Evolutionary conservation across 441 rosid species (phyloP).

Genomic region (Adansonia rubrostipa): DNA sequence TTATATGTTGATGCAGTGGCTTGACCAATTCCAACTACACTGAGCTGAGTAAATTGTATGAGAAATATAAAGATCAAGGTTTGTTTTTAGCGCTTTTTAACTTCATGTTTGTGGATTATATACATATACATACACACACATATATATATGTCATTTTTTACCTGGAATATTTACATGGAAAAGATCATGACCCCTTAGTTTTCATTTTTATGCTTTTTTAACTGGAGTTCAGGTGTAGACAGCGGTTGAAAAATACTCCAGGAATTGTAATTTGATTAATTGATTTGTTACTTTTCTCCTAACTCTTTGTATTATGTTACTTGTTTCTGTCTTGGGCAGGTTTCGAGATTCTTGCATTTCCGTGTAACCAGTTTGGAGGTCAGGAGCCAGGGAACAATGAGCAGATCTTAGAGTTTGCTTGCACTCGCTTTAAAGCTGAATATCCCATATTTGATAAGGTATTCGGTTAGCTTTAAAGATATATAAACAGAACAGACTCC

Average conservation of each 20-base stretch:
- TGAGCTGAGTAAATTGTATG: constrained; percentile 62
- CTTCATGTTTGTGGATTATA: background rate
- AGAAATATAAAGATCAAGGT: constrained; percentile 64
- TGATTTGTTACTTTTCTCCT: background rate
- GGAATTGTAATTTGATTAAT: background rate
- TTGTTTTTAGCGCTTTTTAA: constrained; percentile 7
- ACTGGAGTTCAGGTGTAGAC: background rate
- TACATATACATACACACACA: background rate
- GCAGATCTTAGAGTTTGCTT: constrained; percentile 64
- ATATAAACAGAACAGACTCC: no score
- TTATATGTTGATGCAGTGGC: constrained; percentile 51
- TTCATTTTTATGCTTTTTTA: background rate
- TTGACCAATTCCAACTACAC: constrained; percentile 77
- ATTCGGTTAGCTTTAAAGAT: background rate
- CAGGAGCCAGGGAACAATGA: constrained; percentile 77
- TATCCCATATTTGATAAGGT: constrained; percentile 79
- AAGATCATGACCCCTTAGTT: background rate
- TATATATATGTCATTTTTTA: background rate
- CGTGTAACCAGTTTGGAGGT: constrained; percentile 72
- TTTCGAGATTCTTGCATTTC: constrained; percentile 78
- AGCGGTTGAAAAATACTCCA: background rate
- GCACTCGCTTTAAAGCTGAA: constrained; percentile 84
- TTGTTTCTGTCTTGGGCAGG: constrained; percentile 38
- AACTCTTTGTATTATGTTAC: background rate
- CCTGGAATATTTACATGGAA: background rate